These are phyloP conservation scores for Chlorella sp. DNA, from an alignment of 139 green algal species.

Conservation along the genomic window DNA sequence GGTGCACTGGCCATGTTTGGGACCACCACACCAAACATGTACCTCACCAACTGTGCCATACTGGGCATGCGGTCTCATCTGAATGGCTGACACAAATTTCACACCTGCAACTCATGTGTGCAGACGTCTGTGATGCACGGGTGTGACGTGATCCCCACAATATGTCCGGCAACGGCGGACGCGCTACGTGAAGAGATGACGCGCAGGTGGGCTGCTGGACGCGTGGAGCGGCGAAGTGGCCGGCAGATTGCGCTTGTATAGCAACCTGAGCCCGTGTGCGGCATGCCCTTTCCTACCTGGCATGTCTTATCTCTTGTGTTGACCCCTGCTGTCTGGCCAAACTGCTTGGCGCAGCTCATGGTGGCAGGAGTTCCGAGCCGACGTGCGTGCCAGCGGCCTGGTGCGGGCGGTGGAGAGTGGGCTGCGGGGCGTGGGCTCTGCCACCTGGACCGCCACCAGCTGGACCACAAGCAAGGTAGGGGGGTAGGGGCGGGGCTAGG, in stretches of 20 bases:
- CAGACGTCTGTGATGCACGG: conserved; percentile 79
- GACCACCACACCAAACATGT: too few species aligned
- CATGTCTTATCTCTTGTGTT: neutral
- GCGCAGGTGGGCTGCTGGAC: conserved; percentile 7
- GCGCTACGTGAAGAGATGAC: conserved; percentile 60
- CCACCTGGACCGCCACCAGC: conserved; percentile 38
- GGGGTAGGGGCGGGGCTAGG: neutral
- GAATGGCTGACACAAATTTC: neutral
- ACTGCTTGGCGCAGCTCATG: conserved; percentile 47
- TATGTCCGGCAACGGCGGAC: conserved; percentile 53
- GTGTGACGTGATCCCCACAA: conserved; percentile 76
- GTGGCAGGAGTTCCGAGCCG: conserved; percentile 55
- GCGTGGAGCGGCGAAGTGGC: too few species aligned
- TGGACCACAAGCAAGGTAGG: conserved; percentile 47
- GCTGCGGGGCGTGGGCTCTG: conserved; percentile 42
- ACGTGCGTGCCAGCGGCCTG: conserved; percentile 59
- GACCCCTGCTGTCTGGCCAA: neutral
- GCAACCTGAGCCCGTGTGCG: too few species aligned
- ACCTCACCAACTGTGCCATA: too few species aligned
- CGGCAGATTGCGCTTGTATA: too few species aligned
- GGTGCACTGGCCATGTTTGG: too few species aligned
- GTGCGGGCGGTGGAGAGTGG: conserved; percentile 61
- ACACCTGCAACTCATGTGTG: too few species aligned
- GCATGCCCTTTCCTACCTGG: too few species aligned
- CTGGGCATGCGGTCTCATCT: too few species aligned